Conservation (phyloP, 2,329 filamentous ascomycete species). For the Colletotrichum chrysophilum region DNA sequence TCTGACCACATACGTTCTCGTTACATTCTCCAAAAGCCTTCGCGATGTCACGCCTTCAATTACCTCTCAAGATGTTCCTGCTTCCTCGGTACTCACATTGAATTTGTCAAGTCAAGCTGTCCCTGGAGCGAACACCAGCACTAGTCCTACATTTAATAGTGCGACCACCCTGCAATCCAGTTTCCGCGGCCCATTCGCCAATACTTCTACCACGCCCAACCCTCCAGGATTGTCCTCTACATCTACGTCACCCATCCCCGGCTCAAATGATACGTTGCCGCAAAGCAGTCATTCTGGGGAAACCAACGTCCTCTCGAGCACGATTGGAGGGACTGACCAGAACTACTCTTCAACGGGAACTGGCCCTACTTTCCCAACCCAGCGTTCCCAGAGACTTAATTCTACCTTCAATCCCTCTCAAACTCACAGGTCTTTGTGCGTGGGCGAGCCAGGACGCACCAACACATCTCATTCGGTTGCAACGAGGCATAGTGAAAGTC, state of each 20-base stretch:
- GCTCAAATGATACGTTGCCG: background rate
- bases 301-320: background rate
- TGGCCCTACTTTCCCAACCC: background rate
- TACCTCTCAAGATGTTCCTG: background rate
- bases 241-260: rapidly evolving
- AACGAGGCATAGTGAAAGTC: background rate
- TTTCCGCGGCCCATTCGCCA: background rate
- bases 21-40: background rate
- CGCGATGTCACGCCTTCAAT: background rate
- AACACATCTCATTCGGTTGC: background rate
- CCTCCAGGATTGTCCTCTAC: rapidly evolving
- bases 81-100: background rate
- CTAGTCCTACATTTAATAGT: rapidly evolving
- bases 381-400: background rate
- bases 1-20: background rate
- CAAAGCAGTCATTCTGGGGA: background rate
- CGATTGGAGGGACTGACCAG: rapidly evolving
- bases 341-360: background rate
- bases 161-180: rapidly evolving
- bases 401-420: background rate
- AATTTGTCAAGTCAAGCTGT: background rate
- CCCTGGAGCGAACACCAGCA: background rate
- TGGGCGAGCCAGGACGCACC: background rate
- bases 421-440: background rate
- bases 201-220: background rate